These are phyloP conservation scores for Diaporthe vaccinii DNA, from an alignment of 2,329 filamentous ascomycete genomes.

Conservation along the genomic window DNA sequence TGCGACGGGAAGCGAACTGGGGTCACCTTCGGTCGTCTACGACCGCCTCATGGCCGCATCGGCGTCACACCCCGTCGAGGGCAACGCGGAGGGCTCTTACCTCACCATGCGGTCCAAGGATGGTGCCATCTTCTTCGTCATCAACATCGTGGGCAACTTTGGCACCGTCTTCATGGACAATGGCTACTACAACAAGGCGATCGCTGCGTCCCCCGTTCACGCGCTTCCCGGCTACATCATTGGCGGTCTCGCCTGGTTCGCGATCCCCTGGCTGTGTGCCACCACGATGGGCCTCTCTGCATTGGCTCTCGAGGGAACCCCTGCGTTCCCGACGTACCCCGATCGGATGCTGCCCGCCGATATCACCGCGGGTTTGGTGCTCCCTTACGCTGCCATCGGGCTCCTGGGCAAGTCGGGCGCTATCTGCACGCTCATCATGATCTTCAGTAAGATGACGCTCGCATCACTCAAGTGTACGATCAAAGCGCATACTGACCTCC, in stretches of 20 bases:
- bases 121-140: constrained; percentile 90
- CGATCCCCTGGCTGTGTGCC: constrained; percentile 90
- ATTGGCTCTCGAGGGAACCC: constrained; percentile 82
- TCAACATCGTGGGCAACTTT: constrained; percentile 89
- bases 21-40: constrained; percentile 82
- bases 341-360: constrained; percentile 80
- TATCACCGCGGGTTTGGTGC: constrained; percentile 84
- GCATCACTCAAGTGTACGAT: not conserved
- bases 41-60: constrained; percentile 81
- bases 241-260: constrained; percentile 90
- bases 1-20: constrained; percentile 78
- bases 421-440: constrained; percentile 80
- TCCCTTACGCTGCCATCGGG: constrained; percentile 88
- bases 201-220: constrained; percentile 86
- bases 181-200: constrained; percentile 92
- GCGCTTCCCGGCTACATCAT: constrained; percentile 91
- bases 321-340: constrained; percentile 79
- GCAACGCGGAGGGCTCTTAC: constrained; percentile 86
- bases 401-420: constrained; percentile 87
- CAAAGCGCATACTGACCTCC: not conserved
- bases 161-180: constrained; percentile 83
- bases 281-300: constrained; percentile 90
- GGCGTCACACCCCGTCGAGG: constrained; percentile 78
- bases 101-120: constrained; percentile 87
- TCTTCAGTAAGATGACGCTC: constrained; percentile 68